phyloP scores from a whole-genome alignment of 23 red algal species.

The Cyanidium caldarium region DNA sequence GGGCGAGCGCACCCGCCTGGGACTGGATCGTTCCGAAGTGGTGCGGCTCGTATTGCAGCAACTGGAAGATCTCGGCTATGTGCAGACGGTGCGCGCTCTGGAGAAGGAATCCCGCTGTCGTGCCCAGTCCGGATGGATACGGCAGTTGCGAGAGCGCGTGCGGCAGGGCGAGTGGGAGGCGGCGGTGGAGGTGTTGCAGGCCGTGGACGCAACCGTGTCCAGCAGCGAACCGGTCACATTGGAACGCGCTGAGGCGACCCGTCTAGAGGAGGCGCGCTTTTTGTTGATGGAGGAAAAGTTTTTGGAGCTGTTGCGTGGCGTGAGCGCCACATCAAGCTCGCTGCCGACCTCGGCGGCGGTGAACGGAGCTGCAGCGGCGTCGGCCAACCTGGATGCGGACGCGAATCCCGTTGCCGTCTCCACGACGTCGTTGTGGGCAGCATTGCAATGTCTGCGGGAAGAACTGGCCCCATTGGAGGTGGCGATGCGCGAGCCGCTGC shows the following conservation, averaged over 20 bases:
- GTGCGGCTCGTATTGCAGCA: slow-evolving; percentile 57
- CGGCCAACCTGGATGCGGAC: no score
- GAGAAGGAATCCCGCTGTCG: slow-evolving; percentile 36
- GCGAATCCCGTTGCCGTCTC: no score
- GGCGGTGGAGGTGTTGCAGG: slow-evolving; percentile 15
- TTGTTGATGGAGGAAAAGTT: background rate
- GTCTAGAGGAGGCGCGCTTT: slow-evolving; percentile 44
- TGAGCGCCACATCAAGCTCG: no score
- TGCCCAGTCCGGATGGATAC: slow-evolving; percentile 27
- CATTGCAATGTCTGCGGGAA: slow-evolving; percentile 34
- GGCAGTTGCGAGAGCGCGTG: slow-evolving; percentile 27
- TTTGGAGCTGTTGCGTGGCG: background rate
- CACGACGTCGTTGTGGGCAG: no score
- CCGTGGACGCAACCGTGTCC: no score
- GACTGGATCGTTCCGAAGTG: slow-evolving; percentile 37
- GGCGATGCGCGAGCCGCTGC: slow-evolving; percentile 25
- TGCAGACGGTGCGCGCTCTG: slow-evolving; percentile 22
- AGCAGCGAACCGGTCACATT: no score
- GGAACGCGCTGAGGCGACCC: no score
- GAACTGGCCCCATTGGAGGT: slow-evolving; percentile 28
- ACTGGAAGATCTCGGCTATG: slow-evolving; percentile 43
- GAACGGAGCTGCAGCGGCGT: no score
- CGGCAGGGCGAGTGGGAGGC: slow-evolving; percentile 40
- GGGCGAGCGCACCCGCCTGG: slow-evolving; percentile 11
- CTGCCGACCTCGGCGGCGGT: no score